Percentiles rank a stretch among this genome's conserved stretches.
Conservation (phyloP, 1,139 yeast species). For the Hyphopichia buzzinii region DNA sequence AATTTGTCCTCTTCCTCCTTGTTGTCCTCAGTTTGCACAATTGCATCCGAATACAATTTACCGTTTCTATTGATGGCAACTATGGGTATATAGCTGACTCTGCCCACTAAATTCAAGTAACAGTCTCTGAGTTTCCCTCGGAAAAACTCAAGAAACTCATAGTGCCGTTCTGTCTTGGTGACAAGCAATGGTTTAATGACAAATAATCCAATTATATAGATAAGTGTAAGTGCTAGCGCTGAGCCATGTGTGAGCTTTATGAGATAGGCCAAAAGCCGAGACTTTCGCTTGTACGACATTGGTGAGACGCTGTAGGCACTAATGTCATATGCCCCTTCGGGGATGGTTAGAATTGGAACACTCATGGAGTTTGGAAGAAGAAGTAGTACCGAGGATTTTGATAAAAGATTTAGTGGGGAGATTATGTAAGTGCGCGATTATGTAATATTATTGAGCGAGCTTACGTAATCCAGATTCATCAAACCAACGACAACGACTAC, state of each 20-base stretch:
- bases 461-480: no score
- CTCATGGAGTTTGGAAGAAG: no score
- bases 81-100: slow-evolving; percentile 41
- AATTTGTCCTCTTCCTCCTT: slow-evolving; percentile 25
- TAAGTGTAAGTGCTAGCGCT: slow-evolving; percentile 27
- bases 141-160: slow-evolving; percentile 35
- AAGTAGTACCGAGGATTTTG: no score
- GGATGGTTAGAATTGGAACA: slow-evolving; percentile 40
- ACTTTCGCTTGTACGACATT: slow-evolving; percentile 14
- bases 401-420: no score
- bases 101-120: slow-evolving; percentile 33
- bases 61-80: slow-evolving; percentile 33
- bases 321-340: slow-evolving; percentile 43
- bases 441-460: no score
- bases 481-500: no score
- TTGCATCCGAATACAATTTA: slow-evolving; percentile 38
- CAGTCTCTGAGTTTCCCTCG: slow-evolving; percentile 35
- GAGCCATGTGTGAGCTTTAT: slow-evolving; percentile 37
- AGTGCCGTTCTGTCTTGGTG: slow-evolving; percentile 26
- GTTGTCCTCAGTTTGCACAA: slow-evolving; percentile 32
- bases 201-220: slow-evolving; percentile 33
- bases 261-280: slow-evolving; percentile 28
- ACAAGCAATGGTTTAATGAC: slow-evolving; percentile 39
- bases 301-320: slow-evolving; percentile 18
- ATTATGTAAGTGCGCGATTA: no score